Evolutionary conservation across 108 stramenopile species (phyloP).

Genomic region (Epithemia pelagica): DNA sequence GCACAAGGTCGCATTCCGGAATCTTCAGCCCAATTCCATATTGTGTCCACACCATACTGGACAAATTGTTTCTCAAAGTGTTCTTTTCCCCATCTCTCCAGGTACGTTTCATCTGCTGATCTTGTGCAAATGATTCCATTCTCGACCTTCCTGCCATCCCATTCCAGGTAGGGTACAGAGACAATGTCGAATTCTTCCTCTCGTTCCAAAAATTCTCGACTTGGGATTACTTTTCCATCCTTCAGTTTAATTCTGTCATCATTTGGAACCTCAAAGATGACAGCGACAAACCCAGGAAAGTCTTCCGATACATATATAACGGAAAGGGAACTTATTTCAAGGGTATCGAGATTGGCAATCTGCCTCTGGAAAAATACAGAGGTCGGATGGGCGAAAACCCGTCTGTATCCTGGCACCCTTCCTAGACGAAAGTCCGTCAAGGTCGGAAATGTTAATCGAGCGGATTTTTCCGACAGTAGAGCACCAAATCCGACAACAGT

Average conservation of each 20-base stretch:
- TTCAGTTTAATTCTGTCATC: conserved; percentile 6
- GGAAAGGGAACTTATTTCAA: conserved; percentile 71
- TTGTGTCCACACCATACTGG: conserved; percentile 55
- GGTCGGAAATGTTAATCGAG: conserved; percentile 67
- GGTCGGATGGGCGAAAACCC: conserved; percentile 77
- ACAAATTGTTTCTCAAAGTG: conserved; percentile 46
- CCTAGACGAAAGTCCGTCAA: conserved; percentile 69
- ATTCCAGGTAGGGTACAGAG: conserved; percentile 12
- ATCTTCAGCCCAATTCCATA: conserved; percentile 72
- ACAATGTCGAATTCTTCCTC: conserved; percentile 69
- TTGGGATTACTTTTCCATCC: conserved; percentile 18
- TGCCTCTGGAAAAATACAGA: conserved; percentile 79
- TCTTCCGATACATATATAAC: conserved; percentile 38
- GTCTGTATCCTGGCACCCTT: conserved; percentile 56
- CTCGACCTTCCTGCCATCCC: not conserved
- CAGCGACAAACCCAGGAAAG: conserved; percentile 48
- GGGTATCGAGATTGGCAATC: conserved; percentile 64
- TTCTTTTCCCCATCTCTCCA: conserved; percentile 56
- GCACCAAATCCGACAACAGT: conserved; percentile 82
- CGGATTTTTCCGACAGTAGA: conserved; percentile 51
- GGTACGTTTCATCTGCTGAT: conserved; percentile 61
- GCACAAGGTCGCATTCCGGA: conserved; percentile 72
- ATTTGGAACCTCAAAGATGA: conserved; percentile 71
- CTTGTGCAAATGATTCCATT: conserved; percentile 54
- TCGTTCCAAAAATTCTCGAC: conserved; percentile 37